Evolutionary conservation across 495 filamentous ascomycete species (phyloP), one percentile per base, ranked within the genome.

Genomic region (Penicillium crystallinum): DNA sequence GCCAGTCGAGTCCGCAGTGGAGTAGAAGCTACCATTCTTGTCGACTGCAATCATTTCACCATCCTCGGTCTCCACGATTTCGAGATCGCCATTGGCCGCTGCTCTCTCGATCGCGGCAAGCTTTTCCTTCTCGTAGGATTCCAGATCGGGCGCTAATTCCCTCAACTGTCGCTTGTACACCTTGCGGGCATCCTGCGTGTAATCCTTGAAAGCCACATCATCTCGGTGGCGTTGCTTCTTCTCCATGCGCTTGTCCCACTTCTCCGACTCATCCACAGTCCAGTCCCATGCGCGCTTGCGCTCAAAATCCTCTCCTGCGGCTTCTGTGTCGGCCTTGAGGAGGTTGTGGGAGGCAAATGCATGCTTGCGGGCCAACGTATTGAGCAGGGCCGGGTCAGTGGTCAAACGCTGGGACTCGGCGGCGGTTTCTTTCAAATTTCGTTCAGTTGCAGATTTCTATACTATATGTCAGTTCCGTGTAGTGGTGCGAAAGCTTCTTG

Each of bases 271-370:
- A 22, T 97, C 93, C 14, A 91, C 73, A 0, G 93, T 97, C 91
- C 92, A 97, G 69, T 97, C 95, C 93, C 93, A 97, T 1, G 92
- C 91, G 25, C 95, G 84, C 73, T 97, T 97, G 51, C 93, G 87
- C 71, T 98, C 95, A 62, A 97, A 98, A 67, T 97, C 91, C 55
- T 88, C 89, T 10, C 92, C 91, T 0, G 77, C 76, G 11, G 88
- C 89, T 65, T 88, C 88, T 1, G 86, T 83, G 56, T 96, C 91
- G 12, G 91, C 90, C 72, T 95, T 95, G 29, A 96, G 80, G 5
- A 98, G 84, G 54, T 97, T 97, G 68, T 95, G 89, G 21, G 87
- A 87, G 12, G 91, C 91, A 49, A 91, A 83, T 25, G 88, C 91
- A 58, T 87, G 84, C 60, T 89, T 90, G 48, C 90, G 87, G 46